Percentiles rank a stretch among this genome's conserved stretches.
Evolutionary conservation across 495 filamentous ascomycete species (phyloP).

Genomic region (Cercophora sp.): DNA sequence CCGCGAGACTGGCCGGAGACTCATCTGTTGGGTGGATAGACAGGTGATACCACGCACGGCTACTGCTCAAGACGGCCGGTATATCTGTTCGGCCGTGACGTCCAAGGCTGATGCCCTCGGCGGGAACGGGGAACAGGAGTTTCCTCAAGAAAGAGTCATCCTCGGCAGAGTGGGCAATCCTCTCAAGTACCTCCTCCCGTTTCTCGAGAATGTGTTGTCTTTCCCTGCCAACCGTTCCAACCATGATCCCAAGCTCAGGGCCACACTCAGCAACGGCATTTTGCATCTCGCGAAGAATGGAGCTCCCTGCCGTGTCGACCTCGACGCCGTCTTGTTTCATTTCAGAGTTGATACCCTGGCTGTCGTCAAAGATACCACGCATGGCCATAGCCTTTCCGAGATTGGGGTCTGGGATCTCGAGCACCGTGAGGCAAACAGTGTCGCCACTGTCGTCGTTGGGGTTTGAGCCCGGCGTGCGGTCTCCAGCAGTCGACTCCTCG

Average conservation of each 20-base stretch:
- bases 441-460: constrained; percentile 68
- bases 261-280: constrained; percentile 73
- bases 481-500: constrained; percentile 60
- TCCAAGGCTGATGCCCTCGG: constrained; percentile 69
- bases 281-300: constrained; percentile 80
- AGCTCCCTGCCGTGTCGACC: constrained; percentile 62
- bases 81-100: constrained; percentile 74
- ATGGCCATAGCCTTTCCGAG: constrained; percentile 82
- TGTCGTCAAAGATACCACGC: constrained; percentile 87
- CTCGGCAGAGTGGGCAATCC: constrained; percentile 76
- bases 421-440: constrained; percentile 80
- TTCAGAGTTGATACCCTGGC: constrained; percentile 86
- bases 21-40: constrained; percentile 90
- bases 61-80: constrained; percentile 62
- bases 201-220: constrained; percentile 76
- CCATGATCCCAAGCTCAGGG: constrained; percentile 74
- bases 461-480: constrained; percentile 54
- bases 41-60: constrained; percentile 93
- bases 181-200: constrained; percentile 78
- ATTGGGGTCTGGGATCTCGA: constrained; percentile 77
- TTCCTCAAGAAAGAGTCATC: constrained; percentile 76
- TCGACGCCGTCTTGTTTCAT: constrained; percentile 93
- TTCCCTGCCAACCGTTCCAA: constrained; percentile 60
- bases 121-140: constrained; percentile 75
- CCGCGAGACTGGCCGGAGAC: constrained; percentile 62